These are phyloP conservation scores for Lentinula novae-zelandiae DNA, from an alignment of 1,284 basidiomycete species.

Conservation along the genomic window DNA sequence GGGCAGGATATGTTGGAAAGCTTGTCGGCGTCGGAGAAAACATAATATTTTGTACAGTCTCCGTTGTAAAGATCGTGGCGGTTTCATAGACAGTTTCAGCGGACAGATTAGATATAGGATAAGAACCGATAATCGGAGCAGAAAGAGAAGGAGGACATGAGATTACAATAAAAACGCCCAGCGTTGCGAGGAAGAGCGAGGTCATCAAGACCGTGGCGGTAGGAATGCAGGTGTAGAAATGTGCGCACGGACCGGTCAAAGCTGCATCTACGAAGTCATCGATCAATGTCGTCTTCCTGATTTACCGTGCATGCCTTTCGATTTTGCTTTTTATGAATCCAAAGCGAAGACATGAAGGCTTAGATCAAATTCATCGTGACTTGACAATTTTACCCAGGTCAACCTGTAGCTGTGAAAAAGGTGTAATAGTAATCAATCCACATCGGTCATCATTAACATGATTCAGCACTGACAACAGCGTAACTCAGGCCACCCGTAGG, in stretches of 20 bases:
- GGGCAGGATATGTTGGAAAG: background rate
- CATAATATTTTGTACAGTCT: background rate
- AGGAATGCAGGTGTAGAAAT: background rate
- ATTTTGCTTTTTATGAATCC: no score
- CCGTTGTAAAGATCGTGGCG: background rate
- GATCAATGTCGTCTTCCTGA: no score
- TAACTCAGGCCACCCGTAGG: no score
- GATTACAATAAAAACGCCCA: background rate
- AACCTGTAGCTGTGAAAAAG: no score
- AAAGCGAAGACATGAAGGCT: no score
- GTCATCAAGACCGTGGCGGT: conserved; percentile 5
- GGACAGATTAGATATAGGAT: background rate
- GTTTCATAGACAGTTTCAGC: background rate
- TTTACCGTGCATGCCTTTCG: no score
- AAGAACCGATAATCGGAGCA: background rate
- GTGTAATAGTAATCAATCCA: no score
- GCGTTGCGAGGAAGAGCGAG: background rate
- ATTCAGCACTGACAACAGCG: no score
- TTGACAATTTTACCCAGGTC: no score
- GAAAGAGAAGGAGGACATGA: background rate
- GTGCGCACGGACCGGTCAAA: background rate
- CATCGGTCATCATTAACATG: no score
- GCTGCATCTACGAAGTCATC: background rate
- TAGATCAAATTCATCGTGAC: no score
- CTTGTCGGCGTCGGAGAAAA: background rate